Conservation (phyloP, 2,329 filamentous ascomycete genomes). For the Huntiella savannae region DNA sequence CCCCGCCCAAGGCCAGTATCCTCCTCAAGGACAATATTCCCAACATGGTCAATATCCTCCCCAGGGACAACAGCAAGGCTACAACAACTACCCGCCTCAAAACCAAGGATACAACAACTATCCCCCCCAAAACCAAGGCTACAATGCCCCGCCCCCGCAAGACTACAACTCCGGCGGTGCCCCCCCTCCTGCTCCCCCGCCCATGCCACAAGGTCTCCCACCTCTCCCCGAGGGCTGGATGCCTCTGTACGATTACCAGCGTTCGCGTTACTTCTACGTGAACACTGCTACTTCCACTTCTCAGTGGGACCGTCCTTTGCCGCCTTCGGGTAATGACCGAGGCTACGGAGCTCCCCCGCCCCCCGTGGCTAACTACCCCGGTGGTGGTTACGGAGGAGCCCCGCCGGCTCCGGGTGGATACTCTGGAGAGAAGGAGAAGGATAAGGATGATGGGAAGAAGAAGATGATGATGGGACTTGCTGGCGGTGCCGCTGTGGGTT, state of each 20-base stretch:
- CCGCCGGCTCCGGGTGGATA: conserved; percentile 12
- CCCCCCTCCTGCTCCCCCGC: conserved; percentile 13
- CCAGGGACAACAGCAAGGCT: neutral
- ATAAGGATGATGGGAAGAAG: conserved; percentile 28
- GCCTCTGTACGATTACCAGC: conserved; percentile 40
- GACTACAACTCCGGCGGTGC: conserved; percentile 4
- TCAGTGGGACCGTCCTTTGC: conserved; percentile 42
- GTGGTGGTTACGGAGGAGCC: neutral
- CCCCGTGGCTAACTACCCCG: conserved; percentile 4
- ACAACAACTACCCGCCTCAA: neutral
- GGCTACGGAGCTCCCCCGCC: conserved; percentile 8
- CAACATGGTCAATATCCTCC: neutral
- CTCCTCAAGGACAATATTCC: neutral
- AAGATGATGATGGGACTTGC: conserved; percentile 39
- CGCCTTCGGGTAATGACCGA: conserved; percentile 2
- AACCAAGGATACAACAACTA: conserved; percentile 1
- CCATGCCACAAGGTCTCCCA: conserved; percentile 20
- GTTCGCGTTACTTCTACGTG: conserved; percentile 46
- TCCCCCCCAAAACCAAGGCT: conserved; percentile 13
- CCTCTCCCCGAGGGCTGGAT: conserved; percentile 41
- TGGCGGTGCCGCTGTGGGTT: conserved; percentile 38
- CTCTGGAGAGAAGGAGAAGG: conserved; percentile 16
- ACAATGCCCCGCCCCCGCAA: conserved; percentile 6
- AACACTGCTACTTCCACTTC: conserved; percentile 40
- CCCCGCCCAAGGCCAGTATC: conserved; percentile 1